Conservation (phyloP, 176 grass and related monocot genomes). For the Bonia amplexicaulis region DNA sequence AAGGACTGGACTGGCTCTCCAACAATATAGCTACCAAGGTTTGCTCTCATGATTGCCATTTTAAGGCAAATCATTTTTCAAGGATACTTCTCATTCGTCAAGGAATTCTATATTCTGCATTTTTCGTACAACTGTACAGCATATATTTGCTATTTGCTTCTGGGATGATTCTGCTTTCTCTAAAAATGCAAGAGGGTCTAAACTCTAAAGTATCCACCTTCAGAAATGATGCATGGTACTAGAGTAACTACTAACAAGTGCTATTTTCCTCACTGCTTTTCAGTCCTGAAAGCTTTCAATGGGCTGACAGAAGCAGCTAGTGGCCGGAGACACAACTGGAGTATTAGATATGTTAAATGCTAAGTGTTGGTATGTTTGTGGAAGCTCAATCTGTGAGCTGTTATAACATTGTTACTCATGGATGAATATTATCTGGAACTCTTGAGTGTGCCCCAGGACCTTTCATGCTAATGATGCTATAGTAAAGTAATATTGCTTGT, state of each 20-base stretch:
- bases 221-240: neutral
- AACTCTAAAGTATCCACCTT: neutral
- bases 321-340: neutral
- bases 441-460: neutral
- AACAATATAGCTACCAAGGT: constrained; percentile 21
- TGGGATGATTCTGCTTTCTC: no score
- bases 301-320: neutral
- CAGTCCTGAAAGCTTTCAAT: constrained; percentile 16
- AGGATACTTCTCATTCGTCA: neutral
- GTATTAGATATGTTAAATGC: constrained; percentile 5
- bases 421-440: neutral
- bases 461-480: neutral
- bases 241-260: neutral
- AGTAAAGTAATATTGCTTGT: neutral
- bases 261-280: neutral
- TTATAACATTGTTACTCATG: neutral
- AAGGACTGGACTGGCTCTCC: constrained; percentile 6
- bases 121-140: no score
- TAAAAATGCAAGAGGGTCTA: no score
- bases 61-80: neutral
- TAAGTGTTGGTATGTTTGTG: neutral
- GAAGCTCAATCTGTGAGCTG: neutral
- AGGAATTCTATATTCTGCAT: no score
- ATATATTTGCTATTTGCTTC: no score
- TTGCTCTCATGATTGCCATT: neutral